Conservation (phyloP, 345 rosid species). For the Hypericum perforatum region DNA sequence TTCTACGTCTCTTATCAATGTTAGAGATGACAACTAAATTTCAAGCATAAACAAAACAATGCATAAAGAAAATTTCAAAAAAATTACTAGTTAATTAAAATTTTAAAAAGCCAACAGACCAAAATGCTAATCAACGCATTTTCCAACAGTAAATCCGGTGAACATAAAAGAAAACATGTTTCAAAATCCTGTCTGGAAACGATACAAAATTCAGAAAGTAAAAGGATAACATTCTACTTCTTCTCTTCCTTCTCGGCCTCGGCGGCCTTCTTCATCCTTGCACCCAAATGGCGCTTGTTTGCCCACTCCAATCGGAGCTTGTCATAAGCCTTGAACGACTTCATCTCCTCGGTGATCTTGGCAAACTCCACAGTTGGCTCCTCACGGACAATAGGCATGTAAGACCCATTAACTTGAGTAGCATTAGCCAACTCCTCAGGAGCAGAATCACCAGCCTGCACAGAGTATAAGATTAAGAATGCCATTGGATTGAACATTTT, state of each 20-base stretch:
- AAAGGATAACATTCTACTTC: conserved; percentile 36
- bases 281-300: conserved; percentile 53
- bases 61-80: too few species aligned
- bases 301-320: conserved; percentile 57
- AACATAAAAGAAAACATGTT: too few species aligned
- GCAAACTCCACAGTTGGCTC: conserved; percentile 62
- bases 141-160: too few species aligned
- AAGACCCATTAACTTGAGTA: conserved; percentile 60
- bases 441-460: conserved; percentile 81
- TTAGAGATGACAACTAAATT: too few species aligned
- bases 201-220: too few species aligned
- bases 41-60: too few species aligned
- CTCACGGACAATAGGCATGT: conserved; percentile 55
- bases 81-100: too few species aligned
- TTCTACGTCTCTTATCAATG: too few species aligned
- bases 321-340: conserved; percentile 65
- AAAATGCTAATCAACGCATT: too few species aligned
- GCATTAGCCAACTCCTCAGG: conserved; percentile 66
- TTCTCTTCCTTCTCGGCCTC: conserved; percentile 93
- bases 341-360: conserved; percentile 63
- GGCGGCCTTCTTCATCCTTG: conserved; percentile 65
- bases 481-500: too few species aligned
- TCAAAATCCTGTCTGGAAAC: too few species aligned
- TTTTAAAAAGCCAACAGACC: too few species aligned
- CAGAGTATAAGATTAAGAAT: not conserved